Conservation (phyloP, 495 filamentous ascomycete genomes). For the Penicillium coprophilum region DNA sequence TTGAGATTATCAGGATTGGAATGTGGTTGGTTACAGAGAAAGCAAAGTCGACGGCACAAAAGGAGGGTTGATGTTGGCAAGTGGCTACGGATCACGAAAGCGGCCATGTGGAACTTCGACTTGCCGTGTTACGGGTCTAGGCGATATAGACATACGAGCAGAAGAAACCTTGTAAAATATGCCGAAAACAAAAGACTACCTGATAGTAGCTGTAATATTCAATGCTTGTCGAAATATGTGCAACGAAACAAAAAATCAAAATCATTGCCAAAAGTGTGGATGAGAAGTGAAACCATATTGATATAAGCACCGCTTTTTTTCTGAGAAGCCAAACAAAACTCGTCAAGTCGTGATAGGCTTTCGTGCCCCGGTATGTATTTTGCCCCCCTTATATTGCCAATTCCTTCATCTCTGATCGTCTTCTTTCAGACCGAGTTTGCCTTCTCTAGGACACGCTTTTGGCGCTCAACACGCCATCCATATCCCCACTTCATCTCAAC, state of each 20-base stretch:
- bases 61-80: not conserved
- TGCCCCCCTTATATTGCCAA: not conserved
- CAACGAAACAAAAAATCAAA: slow-evolving; percentile 2
- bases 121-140: not conserved
- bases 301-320: slow-evolving; percentile 10
- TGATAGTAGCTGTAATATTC: not conserved
- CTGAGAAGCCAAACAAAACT: slow-evolving; percentile 16
- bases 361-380: slow-evolving; percentile 1
- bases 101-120: not conserved
- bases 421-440: slow-evolving; percentile 2
- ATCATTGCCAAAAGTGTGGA: slow-evolving; percentile 1
- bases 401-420: not conserved
- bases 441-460: slow-evolving; percentile 23
- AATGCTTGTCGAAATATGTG: slow-evolving; percentile 1
- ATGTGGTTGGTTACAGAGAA: not conserved
- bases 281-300: slow-evolving; percentile 9
- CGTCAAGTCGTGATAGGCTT: slow-evolving; percentile 21
- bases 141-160: not conserved
- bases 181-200: not conserved
- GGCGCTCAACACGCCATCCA: slow-evolving; percentile 40
- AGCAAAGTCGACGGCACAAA: not conserved
- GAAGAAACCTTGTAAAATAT: not conserved
- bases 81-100: not conserved
- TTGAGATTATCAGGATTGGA: not conserved
- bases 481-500: slow-evolving; percentile 47